A percentile compares a stretch with the other conserved stretches of the same genome.
Conservation (phyloP, 495 filamentous ascomycete genomes). For the Neurospora sp. region DNA sequence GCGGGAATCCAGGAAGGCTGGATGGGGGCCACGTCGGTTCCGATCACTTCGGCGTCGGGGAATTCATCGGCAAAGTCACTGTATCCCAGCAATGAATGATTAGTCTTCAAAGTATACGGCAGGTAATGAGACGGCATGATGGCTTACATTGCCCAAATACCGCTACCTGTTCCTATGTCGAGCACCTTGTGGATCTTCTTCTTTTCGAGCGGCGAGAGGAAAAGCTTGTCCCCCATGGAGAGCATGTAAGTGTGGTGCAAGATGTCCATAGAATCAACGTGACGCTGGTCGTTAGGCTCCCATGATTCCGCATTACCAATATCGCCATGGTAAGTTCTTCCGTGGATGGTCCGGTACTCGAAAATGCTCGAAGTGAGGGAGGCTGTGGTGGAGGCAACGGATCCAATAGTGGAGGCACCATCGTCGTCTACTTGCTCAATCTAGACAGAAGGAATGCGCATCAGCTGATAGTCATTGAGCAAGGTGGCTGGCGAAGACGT, state of each 20-base stretch:
- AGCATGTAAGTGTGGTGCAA: conserved; percentile 19
- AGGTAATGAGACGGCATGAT: not conserved
- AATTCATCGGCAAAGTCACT: conserved; percentile 41
- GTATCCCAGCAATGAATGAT: conserved; percentile 10
- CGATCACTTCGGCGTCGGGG: conserved; percentile 38
- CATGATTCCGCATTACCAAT: not conserved
- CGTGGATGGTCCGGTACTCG: conserved; percentile 34
- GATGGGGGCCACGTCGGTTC: conserved; percentile 40
- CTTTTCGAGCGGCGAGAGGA: conserved; percentile 40
- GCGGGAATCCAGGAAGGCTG: conserved; percentile 30
- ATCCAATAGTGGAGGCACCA: not conserved
- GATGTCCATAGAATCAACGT: conserved; percentile 18
- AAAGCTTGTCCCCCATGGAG: conserved; percentile 28
- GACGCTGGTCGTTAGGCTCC: conserved; percentile 18
- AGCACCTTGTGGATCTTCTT: conserved; percentile 38
- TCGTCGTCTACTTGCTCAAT: not conserved
- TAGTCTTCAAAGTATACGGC: not conserved
- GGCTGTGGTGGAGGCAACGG: conserved; percentile 19
- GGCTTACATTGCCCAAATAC: not conserved
- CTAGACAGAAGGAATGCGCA: not conserved
- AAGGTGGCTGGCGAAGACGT: not conserved
- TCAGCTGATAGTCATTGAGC: not conserved
- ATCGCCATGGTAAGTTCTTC: conserved; percentile 29
- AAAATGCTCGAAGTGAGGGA: conserved; percentile 37
- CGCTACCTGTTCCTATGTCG: conserved; percentile 48